These are phyloP conservation scores for Entomortierella beljakovae DNA, from an alignment of 192 early-diverging fungal genomes.

Conservation along the genomic window DNA sequence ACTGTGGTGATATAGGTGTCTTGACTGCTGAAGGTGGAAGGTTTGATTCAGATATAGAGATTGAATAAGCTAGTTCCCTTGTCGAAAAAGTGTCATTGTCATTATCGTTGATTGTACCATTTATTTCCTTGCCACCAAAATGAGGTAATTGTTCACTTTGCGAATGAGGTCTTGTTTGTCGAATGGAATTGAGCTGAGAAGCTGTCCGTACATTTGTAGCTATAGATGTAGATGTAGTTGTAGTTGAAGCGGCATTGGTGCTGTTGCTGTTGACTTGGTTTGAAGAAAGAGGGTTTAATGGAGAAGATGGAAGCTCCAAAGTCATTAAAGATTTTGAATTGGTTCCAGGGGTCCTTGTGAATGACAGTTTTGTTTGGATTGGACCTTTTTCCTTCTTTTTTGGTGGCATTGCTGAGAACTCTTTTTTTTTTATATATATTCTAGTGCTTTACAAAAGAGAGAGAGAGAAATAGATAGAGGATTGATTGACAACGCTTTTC, in stretches of 20 bases:
- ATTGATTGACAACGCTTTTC: no score
- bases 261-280: conserved; percentile 1
- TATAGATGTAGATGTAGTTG: background rate
- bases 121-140: conserved; percentile 33
- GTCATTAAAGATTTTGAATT: conserved; percentile 1
- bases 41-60: background rate
- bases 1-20: background rate
- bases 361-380: conserved; percentile 43
- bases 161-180: background rate
- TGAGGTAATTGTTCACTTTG: background rate
- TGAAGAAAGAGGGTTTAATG: conserved; percentile 28
- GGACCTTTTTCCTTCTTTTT: conserved; percentile 34
- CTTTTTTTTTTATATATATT: background rate
- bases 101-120: background rate
- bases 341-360: conserved; percentile 25
- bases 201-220: background rate
- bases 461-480: background rate
- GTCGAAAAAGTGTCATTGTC: background rate
- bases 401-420: conserved; percentile 25
- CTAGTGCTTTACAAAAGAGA: background rate
- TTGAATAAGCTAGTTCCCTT: background rate
- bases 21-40: background rate
- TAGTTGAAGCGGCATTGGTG: background rate
- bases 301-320: conserved; percentile 6
- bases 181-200: background rate